Conservation (phyloP, 306 rosid species). For the Astragalus membranaceus region DNA sequence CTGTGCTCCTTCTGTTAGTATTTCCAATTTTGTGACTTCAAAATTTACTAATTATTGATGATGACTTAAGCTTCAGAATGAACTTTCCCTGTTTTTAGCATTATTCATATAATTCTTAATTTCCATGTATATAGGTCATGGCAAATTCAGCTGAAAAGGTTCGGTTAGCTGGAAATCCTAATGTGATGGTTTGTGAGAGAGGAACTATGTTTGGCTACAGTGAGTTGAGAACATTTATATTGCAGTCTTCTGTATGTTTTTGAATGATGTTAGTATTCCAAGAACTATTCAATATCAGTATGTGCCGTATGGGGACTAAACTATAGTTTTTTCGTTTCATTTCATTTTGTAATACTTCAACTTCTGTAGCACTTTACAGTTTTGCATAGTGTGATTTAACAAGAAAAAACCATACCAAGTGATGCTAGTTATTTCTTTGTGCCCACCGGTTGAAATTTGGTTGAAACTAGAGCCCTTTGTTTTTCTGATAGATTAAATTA, state of each 20-base stretch:
- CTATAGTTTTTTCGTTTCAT: not conserved
- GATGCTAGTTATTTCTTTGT: slow-evolving; percentile 8
- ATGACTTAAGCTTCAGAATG: not conserved
- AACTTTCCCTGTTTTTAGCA: not conserved
- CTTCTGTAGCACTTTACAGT: slow-evolving; percentile 1
- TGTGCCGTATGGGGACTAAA: not conserved
- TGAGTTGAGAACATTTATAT: slow-evolving; percentile 41
- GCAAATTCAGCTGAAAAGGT: slow-evolving; percentile 84
- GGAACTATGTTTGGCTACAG: slow-evolving; percentile 99
- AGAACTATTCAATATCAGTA: not conserved
- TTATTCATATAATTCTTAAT: slow-evolving; percentile 10
- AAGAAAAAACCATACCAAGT: not conserved
- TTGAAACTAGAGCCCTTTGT: not conserved
- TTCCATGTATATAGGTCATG: slow-evolving; percentile 62
- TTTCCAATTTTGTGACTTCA: not conserved
- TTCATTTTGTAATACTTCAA: not conserved
- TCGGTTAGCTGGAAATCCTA: slow-evolving; percentile 89
- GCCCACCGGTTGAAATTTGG: not conserved
- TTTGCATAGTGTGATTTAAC: not conserved
- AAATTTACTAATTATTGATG: slow-evolving; percentile 1
- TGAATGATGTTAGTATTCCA: not conserved
- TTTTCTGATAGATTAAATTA: slow-evolving; percentile 12
- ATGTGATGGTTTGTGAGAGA: slow-evolving; percentile 97
- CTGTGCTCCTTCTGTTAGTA: slow-evolving; percentile 95
- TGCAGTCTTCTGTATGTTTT: slow-evolving; percentile 9